A percentile compares a stretch with the other conserved stretches of the same genome.
These are phyloP conservation scores for Fusarium austroafricanum DNA, from an alignment of 2,329 filamentous ascomycete species.

Conservation along the genomic window DNA sequence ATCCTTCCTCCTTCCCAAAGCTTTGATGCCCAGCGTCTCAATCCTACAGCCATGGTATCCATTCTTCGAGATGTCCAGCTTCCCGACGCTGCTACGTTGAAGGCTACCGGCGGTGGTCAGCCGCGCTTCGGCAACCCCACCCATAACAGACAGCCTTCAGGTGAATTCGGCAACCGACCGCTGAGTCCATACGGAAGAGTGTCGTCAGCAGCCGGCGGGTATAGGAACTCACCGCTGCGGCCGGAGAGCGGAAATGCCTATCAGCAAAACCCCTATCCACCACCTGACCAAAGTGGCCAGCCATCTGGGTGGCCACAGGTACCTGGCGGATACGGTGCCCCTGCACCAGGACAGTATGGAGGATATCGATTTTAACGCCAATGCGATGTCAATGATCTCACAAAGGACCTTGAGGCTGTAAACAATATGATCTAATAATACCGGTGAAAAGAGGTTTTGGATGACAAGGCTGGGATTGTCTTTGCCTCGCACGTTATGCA, in stretches of 20 bases:
- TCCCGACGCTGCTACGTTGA: constrained; percentile 70
- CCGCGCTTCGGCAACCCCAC: constrained; percentile 50
- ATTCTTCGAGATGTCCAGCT: constrained; percentile 77
- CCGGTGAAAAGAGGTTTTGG: constrained; percentile 29
- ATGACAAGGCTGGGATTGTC: constrained; percentile 35
- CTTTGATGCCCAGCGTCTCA: constrained; percentile 79
- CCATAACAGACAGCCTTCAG: constrained; percentile 57
- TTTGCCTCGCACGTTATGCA: constrained; percentile 46
- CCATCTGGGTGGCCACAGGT: constrained; percentile 47
- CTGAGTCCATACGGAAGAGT: constrained; percentile 62
- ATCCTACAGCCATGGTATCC: constrained; percentile 75
- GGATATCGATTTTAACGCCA: constrained; percentile 50
- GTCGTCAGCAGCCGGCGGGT: constrained; percentile 55
- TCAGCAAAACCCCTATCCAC: constrained; percentile 47
- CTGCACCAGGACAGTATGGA: constrained; percentile 52
- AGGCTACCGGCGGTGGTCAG: constrained; percentile 55
- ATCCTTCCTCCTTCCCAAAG: constrained; percentile 79
- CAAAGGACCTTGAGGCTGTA: not conserved
- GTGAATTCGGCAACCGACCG: constrained; percentile 58
- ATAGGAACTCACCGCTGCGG: constrained; percentile 65
- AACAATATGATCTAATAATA: constrained; percentile 29
- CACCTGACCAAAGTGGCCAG: constrained; percentile 44
- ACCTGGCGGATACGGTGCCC: constrained; percentile 48
- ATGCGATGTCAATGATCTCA: not conserved
- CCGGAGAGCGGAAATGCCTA: constrained; percentile 54